Evolutionary conservation across 306 rosid species (phyloP).

Genomic region (Castanopsis chinensis): DNA sequence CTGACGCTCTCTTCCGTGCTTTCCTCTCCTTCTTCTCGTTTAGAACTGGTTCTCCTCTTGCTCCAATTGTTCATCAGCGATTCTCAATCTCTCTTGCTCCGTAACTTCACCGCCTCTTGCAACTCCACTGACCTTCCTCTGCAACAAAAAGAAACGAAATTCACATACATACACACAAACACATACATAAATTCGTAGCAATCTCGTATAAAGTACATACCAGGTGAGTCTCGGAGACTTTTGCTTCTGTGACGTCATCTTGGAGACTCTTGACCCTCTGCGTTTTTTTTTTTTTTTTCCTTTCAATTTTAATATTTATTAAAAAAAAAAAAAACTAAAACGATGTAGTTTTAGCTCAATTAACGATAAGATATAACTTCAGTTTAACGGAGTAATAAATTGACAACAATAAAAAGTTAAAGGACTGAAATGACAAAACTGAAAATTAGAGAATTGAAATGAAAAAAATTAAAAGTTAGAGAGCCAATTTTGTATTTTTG

Average conservation of each 20-base stretch:
- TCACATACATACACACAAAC: neutral
- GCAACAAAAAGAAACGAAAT: neutral
- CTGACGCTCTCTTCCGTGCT: conserved; percentile 43
- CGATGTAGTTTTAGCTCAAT: no score
- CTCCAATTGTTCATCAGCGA: conserved; percentile 26
- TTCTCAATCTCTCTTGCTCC: conserved; percentile 36
- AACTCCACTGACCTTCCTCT: conserved; percentile 48
- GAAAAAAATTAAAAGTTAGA: no score
- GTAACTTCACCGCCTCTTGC: conserved; percentile 31
- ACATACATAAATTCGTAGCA: neutral
- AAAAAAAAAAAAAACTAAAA: no score
- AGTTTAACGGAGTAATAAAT: no score
- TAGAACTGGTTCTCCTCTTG: conserved; percentile 39
- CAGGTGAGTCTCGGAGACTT: conserved; percentile 43
- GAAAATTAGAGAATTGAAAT: no score
- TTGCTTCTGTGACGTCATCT: conserved; percentile 35
- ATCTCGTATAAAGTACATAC: conserved; percentile 13
- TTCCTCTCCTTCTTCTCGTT: conserved; percentile 37
- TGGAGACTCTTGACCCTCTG: no score
- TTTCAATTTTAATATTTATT: no score
- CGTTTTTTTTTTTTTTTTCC: no score
- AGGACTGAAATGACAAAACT: no score
- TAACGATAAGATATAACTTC: no score
- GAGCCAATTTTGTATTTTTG: no score
- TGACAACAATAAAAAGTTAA: no score